These are phyloP conservation scores for Phragmites australis DNA, from an alignment of 176 grass and related monocot species.

Conservation along the genomic window DNA sequence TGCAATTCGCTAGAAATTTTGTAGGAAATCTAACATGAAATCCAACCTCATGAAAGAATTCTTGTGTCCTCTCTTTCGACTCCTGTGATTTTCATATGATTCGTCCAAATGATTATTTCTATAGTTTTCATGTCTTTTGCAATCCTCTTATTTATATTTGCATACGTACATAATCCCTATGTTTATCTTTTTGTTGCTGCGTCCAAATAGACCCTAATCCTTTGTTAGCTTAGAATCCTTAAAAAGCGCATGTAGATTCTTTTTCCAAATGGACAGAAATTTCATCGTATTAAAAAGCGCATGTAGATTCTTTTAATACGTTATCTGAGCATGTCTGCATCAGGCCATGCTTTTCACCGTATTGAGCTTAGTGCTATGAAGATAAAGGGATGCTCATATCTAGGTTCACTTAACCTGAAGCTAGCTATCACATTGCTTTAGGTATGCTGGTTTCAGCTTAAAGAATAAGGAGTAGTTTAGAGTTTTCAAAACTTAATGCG, in stretches of 20 bases:
- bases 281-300: no score
- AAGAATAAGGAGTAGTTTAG: neutral
- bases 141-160: neutral
- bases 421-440: neutral
- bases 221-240: no score
- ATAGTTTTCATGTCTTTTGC: neutral
- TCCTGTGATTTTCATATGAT: neutral
- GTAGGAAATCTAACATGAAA: no score
- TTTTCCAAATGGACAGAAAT: no score
- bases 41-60: neutral
- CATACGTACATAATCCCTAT: neutral
- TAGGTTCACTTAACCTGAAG: neutral
- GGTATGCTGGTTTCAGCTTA: neutral
- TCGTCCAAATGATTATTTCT: neutral
- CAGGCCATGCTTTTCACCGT: neutral
- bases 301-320: no score
- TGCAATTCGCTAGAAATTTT: no score
- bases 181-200: no score
- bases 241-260: no score
- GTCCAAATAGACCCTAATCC: no score
- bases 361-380: neutral
- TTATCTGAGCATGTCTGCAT: neutral
- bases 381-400: neutral
- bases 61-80: neutral
- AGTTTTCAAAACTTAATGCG: no score